These are phyloP conservation scores for Plantago elongata DNA, from an alignment of 257 asterid genomes.

Conservation along the genomic window DNA sequence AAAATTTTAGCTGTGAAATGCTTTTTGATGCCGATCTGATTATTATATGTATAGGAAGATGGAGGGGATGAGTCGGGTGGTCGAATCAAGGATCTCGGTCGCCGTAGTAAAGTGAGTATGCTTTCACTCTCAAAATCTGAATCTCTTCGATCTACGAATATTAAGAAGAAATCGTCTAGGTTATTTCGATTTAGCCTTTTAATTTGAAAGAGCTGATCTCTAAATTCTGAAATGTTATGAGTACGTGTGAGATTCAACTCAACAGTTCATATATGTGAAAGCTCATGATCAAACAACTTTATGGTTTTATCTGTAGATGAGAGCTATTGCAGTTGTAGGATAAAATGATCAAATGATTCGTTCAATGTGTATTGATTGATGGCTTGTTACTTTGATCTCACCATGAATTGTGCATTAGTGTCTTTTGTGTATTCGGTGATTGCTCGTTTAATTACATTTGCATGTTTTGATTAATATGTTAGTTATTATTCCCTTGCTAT, in stretches of 20 bases:
- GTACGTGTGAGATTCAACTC: neutral
- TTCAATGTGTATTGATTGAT: no score
- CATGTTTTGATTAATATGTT: neutral
- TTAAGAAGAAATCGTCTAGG: neutral
- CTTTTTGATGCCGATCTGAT: slow-evolving; percentile 11
- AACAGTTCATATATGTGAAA: no score
- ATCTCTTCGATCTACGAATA: neutral
- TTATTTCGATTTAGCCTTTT: neutral
- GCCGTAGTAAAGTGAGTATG: slow-evolving; percentile 63
- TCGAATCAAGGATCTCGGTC: slow-evolving; percentile 51
- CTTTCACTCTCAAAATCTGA: neutral
- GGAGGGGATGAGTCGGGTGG: slow-evolving; percentile 34
- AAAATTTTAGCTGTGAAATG: neutral
- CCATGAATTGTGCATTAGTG: no score
- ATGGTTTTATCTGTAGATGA: no score
- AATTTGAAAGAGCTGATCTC: neutral
- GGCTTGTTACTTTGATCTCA: no score
- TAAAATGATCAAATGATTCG: no score
- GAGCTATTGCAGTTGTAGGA: no score
- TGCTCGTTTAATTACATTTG: neutral
- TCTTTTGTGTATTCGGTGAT: neutral
- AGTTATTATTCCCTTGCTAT: neutral
- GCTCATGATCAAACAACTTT: no score
- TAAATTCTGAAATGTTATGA: neutral
- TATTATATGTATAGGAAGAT: slow-evolving; percentile 35